Evolutionary conservation across 805 yeast species (phyloP).

Genomic region (Monosporozyma aerobia): DNA sequence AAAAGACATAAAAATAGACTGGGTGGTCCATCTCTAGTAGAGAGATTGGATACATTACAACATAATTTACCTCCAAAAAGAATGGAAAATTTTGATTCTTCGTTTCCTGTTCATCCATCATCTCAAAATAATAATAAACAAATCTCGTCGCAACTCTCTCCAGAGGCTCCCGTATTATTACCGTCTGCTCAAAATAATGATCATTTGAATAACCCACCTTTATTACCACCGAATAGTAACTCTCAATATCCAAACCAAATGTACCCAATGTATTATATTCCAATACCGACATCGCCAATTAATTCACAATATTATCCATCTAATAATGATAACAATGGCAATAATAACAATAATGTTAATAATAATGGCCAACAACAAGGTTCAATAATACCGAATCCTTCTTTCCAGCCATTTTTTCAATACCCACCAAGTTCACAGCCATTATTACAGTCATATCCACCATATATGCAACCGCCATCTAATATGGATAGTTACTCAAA

Average conservation of each 20-base stretch:
- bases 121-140: background rate
- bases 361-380: background rate
- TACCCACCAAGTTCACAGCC: conserved; percentile 14
- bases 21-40: conserved; percentile 25
- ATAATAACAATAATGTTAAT: background rate
- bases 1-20: conserved; percentile 23
- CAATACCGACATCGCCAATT: conserved; percentile 12
- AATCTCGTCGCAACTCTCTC: background rate
- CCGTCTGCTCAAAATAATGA: background rate
- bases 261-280: conserved; percentile 9
- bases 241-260: background rate
- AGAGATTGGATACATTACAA: conserved; percentile 24
- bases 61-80: conserved; percentile 23
- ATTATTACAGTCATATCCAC: conserved; percentile 10
- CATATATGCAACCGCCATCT: conserved; percentile 13
- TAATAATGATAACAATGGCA: background rate
- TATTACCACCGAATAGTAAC: background rate
- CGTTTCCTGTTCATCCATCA: conserved; percentile 7
- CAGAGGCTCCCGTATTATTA: background rate
- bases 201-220: background rate
- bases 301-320: conserved; percentile 7
- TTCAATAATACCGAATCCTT: conserved; percentile 6
- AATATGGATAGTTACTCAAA: background rate
- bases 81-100: conserved; percentile 29
- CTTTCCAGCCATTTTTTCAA: conserved; percentile 23